Conservation (phyloP, 257 asterid species). For the Apocynum venetum region DNA sequence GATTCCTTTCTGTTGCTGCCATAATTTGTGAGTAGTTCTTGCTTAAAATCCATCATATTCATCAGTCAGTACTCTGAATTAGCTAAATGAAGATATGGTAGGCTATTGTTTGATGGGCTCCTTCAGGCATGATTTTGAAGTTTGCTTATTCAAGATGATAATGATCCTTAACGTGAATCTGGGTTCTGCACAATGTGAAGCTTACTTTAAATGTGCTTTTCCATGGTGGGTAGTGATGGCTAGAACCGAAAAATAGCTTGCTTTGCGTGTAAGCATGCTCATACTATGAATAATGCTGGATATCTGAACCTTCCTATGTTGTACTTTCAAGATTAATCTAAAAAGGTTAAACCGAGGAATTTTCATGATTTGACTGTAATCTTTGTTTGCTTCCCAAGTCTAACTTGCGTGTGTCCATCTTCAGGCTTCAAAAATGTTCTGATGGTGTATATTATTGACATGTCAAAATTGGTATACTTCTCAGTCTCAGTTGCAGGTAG, state of each 20-base stretch:
- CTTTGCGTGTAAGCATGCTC: not conserved
- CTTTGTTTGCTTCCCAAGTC: not conserved
- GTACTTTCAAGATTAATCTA: not conserved
- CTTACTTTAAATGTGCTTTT: not conserved
- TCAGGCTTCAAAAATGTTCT: not conserved
- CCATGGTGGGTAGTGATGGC: not conserved
- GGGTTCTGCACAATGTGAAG: not conserved
- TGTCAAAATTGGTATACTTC: not conserved
- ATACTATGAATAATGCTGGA: not conserved
- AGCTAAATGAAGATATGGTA: not conserved
- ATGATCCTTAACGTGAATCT: not conserved
- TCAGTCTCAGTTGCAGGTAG: not conserved
- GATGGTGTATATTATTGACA: not conserved
- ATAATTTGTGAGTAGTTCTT: not conserved
- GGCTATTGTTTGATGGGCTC: not conserved
- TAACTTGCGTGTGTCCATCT: not conserved
- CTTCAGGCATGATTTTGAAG: not conserved
- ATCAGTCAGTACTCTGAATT: not conserved
- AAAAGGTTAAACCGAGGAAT: not conserved
- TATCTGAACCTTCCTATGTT: not conserved
- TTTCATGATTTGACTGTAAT: not conserved
- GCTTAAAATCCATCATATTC: not conserved
- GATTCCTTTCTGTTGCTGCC: not conserved
- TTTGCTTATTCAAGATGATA: not conserved
- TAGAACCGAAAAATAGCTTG: too few species aligned